Evolutionary conservation across 2,329 filamentous ascomycete genomes (phyloP), one percentile per base, ranked within the genome.

Genomic region (Tolypocladium nubicola): DNA sequence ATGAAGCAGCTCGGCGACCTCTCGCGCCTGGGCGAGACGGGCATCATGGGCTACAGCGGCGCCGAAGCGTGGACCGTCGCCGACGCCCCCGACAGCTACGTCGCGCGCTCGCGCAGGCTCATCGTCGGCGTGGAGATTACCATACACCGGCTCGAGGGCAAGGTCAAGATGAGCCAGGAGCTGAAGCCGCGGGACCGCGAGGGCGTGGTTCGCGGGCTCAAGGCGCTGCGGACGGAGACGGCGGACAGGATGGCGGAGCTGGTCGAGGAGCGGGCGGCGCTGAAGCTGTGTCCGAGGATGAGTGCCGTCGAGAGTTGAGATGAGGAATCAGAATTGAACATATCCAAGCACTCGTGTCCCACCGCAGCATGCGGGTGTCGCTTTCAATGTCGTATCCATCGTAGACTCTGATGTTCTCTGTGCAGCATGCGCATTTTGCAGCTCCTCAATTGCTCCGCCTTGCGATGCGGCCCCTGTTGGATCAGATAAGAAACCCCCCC

Each of bases 121-220:
- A 84, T 86, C 47, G 76, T 85, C 35, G 83, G 83, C 0, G 74
- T 87, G 19, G 80, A 86, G 65, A 80, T 87, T 52, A 67, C 70
- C 41, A 76, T 86, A 57, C 74, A 76, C 0, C 64, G 75, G 6
- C 65, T 86, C 37, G 78, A 79, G 54, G 83, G 84, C 13, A 85
- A 84, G 70, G 84, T 80, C 61, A 86, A 87, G 72, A 84, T 85
- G 83, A 85, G 80, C 61, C 84, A 86, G 69, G 83, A 86, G 64
- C 73, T 78, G 73, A 57, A 65, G 0, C 64, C 66, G 2, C 81
- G 74, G 0, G 84, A 86, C 63, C 66, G 76, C 0, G 68, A 79
- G 35, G 84, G 85, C 1, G 79, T 87, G 0, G 70, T 83, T 11
- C 65, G 77, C 4, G 84, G 85, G 0, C 85, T 88, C 60, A 67